A percentile compares a stretch with the other conserved stretches of the same genome.
phyloP scores from a whole-genome alignment of 2,329 filamentous ascomycete genomes.

The Aureobasidium sp. region DNA sequence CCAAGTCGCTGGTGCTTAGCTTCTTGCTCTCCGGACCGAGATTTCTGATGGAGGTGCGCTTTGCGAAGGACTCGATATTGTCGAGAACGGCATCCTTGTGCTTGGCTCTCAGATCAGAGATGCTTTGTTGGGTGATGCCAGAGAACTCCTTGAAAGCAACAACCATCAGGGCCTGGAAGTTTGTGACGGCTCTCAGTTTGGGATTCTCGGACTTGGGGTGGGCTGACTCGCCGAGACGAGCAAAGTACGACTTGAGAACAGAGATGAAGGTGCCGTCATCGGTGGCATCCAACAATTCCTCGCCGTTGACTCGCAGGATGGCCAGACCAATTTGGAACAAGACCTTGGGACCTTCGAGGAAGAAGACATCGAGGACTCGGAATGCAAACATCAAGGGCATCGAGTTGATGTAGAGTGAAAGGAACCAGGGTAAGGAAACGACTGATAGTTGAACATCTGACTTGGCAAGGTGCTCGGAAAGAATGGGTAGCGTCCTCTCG shows the following conservation, averaged over 20 bases:
- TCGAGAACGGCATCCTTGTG: conserved; percentile 92
- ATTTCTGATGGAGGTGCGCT: conserved; percentile 91
- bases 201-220: conserved; percentile 93
- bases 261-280: conserved; percentile 97
- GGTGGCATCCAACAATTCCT: conserved; percentile 83
- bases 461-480: conserved; percentile 97
- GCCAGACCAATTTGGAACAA: conserved; percentile 93
- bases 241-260: conserved; percentile 89
- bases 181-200: conserved; percentile 85
- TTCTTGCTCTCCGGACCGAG: conserved; percentile 93
- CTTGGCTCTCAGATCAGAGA: conserved; percentile 78
- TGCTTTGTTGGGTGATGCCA: conserved; percentile 85
- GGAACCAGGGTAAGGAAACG: conserved; percentile 93
- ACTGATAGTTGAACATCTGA: conserved; percentile 96
- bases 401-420: conserved; percentile 97
- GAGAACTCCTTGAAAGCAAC: conserved; percentile 98
- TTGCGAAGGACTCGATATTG: conserved; percentile 95
- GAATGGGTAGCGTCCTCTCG: conserved; percentile 96
- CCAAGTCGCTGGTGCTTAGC: conserved; percentile 74
- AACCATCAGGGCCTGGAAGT: conserved; percentile 97
- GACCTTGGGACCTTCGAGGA: conserved; percentile 94
- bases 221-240: conserved; percentile 85
- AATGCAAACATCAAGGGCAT: conserved; percentile 99
- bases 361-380: conserved; percentile 93
- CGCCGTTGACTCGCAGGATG: conserved; percentile 94